These are phyloP conservation scores for Curvularia spicifera DNA, from an alignment of 2,329 filamentous ascomycete genomes.

Conservation along the genomic window DNA sequence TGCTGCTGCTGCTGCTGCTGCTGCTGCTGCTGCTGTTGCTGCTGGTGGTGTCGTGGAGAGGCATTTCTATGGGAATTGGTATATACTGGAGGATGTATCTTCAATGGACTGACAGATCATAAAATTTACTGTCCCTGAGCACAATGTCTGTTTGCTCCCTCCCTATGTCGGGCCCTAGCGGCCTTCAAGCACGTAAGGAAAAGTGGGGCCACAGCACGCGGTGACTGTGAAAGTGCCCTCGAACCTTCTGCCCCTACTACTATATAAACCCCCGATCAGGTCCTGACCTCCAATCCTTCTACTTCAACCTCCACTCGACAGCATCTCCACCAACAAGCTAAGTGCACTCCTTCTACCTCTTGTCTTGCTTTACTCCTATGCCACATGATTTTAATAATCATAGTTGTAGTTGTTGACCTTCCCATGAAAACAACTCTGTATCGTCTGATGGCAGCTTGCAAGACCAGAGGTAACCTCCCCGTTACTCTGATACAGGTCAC, in stretches of 20 bases:
- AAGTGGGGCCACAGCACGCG: not conserved
- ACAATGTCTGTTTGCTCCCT: not conserved
- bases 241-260: not conserved
- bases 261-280: not conserved
- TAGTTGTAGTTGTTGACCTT: constrained; percentile 5
- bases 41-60: not conserved
- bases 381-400: not conserved
- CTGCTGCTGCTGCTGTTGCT: too few species aligned
- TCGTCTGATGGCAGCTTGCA: not conserved
- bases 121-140: not conserved
- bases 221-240: too few species aligned
- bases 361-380: not conserved
- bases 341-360: not conserved
- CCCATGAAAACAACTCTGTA: constrained; percentile 1
- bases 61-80: not conserved
- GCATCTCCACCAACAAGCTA: not conserved
- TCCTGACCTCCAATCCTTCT: not conserved
- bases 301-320: too few species aligned
- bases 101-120: not conserved
- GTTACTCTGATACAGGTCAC: not conserved
- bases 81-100: not conserved
- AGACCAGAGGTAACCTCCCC: too few species aligned
- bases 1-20: too few species aligned
- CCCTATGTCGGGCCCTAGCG: not conserved
- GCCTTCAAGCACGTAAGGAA: not conserved